Evolutionary conservation across 345 rosid species (phyloP).

Genomic region (Xanthoceras sorbifolium): DNA sequence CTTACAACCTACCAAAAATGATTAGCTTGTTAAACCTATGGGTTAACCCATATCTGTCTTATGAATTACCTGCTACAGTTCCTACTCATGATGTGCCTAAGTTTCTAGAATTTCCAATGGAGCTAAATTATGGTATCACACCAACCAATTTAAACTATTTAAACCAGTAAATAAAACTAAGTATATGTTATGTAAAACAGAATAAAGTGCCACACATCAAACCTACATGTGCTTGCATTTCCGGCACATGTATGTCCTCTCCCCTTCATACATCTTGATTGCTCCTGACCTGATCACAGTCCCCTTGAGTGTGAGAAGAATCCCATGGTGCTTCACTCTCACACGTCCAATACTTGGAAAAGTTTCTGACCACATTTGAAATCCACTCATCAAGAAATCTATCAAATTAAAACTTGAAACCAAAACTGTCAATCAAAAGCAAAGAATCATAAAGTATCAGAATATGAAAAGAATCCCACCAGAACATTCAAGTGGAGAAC

Average conservation of each 20-base stretch:
- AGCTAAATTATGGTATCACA: background rate
- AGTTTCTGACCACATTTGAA: constrained; percentile 51
- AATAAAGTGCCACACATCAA: constrained; percentile 3
- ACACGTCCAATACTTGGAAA: constrained; percentile 82
- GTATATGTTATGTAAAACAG: background rate
- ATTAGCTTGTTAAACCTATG: too few relatives aligned
- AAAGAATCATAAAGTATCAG: constrained; percentile 7
- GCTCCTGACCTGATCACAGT: constrained; percentile 89
- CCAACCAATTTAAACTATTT: background rate
- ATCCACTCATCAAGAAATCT: background rate
- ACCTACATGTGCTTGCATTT: constrained; percentile 79
- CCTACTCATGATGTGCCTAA: constrained; percentile 15
- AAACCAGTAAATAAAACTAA: background rate
- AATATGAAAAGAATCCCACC: constrained; percentile 40
- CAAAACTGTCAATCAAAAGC: background rate
- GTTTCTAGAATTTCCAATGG: background rate
- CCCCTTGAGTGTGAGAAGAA: constrained; percentile 82
- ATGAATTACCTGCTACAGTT: background rate
- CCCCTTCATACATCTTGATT: constrained; percentile 92
- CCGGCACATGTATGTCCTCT: constrained; percentile 74
- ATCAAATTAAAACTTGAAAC: background rate
- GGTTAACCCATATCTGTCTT: too few relatives aligned
- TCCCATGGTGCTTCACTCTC: constrained; percentile 82
- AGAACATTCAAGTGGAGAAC: constrained; percentile 82
- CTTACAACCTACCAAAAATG: too few relatives aligned